Base-by-base conservation (phyloP, 2,329 filamentous ascomycete genomes). In the Cladosporium sp. region DNA sequence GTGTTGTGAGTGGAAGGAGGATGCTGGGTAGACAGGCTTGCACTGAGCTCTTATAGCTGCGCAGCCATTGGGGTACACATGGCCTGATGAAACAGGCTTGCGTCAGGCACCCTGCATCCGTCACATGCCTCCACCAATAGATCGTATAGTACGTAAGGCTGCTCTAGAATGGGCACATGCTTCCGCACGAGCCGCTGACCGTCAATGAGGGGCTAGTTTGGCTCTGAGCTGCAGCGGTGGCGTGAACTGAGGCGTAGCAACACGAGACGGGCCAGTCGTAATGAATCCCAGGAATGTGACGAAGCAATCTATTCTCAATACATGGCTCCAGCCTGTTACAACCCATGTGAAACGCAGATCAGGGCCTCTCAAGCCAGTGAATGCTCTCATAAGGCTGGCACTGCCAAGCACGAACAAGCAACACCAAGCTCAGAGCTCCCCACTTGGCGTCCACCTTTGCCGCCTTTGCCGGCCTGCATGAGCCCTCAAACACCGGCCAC, bases 31-130 rank as follows among this genome's bases (percentile, higher is more conserved):
- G 7, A 28, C 22, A 7, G 22, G 22, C 7, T 5, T 19, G 7
- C 19, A 13, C 44, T 3, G 46, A 41, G 46, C 19, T 49, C 41
- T 41, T 49, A 49, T 49, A 49, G 35, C 46, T 41, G 18, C 37
- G 46, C 40, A 19, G 37, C 46, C 46, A 49, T 49, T 49, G 46
- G 22, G 28, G 44, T 46, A 18, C 37, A 19, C 34, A 49, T 49
- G 46, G 35, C 16, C 35, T 22, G 33, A 10, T 22, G 34, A 49
- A 49, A 19, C 34, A 22, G 40, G 46, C 46, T 49, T 49, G 46
- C 46, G 46, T 49, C 46, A 49, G 22, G 22, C 22, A 28, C 22
- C 22, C 22, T 28, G 22, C 22, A 4, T 28, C 46, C 46, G 40
- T 35, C 37, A 49, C 35, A 41, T 49, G 46, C 9, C 33, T 40